Evolutionary conservation across 2,329 filamentous ascomycete genomes (phyloP).

Genomic region (Tolypocladium pustulatum): DNA sequence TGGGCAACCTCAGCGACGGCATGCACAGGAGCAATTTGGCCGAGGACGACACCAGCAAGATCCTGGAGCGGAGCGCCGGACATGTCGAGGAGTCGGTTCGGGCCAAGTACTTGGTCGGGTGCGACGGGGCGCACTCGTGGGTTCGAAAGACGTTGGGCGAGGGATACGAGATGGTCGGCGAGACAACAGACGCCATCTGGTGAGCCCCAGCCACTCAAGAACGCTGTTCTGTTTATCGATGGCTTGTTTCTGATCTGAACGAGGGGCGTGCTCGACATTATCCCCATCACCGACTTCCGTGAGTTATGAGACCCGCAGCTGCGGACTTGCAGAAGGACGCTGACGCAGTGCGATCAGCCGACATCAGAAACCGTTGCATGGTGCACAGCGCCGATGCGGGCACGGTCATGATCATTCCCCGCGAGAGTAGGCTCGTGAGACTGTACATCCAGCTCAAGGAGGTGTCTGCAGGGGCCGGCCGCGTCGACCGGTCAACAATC

Average conservation of each 20-base stretch:
- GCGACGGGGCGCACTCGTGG: constrained; percentile 60
- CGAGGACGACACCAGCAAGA: constrained; percentile 44
- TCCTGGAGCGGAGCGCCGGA: constrained; percentile 21
- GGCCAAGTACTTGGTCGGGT: constrained; percentile 53
- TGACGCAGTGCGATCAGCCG: constrained; percentile 15
- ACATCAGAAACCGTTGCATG: constrained; percentile 47
- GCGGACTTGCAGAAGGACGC: background rate
- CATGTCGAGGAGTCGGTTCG: constrained; percentile 18
- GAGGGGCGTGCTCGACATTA: constrained; percentile 32
- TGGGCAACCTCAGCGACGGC: constrained; percentile 30
- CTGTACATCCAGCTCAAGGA: constrained; percentile 54
- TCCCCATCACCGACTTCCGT: constrained; percentile 40
- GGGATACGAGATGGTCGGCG: constrained; percentile 41
- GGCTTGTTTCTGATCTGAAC: background rate
- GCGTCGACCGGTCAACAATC: constrained; percentile 50
- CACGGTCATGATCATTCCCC: constrained; percentile 53
- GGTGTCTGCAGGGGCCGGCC: constrained; percentile 29
- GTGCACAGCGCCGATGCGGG: constrained; percentile 46
- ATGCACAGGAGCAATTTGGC: constrained; percentile 50
- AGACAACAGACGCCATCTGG: constrained; percentile 43
- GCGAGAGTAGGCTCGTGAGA: constrained; percentile 52
- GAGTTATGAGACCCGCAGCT: constrained; percentile 4
- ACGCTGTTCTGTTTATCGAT: background rate
- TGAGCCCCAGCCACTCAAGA: background rate
- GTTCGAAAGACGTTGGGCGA: constrained; percentile 44